Evolutionary conservation across 352 stramenopile genomes (phyloP), one percentile per base, ranked within the genome.

Genomic region (Phytophthora cryptogea): DNA sequence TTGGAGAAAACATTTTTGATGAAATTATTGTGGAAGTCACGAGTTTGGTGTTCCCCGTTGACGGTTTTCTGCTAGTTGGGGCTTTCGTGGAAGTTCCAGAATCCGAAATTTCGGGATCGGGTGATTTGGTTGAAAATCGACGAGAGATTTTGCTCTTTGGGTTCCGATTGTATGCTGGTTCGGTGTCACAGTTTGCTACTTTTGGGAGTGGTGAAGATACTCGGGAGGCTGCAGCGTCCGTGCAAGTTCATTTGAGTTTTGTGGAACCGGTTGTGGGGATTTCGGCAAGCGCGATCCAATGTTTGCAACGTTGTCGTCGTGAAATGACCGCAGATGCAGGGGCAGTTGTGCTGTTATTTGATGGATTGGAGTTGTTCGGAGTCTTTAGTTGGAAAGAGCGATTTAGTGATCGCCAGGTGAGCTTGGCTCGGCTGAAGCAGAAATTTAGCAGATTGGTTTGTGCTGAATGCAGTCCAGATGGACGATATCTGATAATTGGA

Each of bases 341-440:
- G n/a, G 65, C 77, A 5, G 56, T 82, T 1, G 3, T 86, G 16
- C 2, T 84, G 44, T 23, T 80, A 5, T 67, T 88, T 36, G 17
- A 54, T 8, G 35, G 44, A 2, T 71, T 55, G 0, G 55, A 32
- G 20, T 37, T 44, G 26, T 64, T 86, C 50, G 74, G 56, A 0
- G 53, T 88, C 7, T 79, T 90, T 28, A 72, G 59, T 23, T 90
- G 80, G 80, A 54, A 45, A 56, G 80, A 90, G 33, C 71, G 78
- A 3, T 79, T 88, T 53, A 86, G 76, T 37, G 70, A 83, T 40
- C 66, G 80, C 4, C 65, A 72, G 23, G 46, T 87, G 2, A 74
- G 69, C 28, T 30, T 82, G n/a, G 67, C 69, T 14, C 46, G 59
- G 8, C 20, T 83, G 8, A 67, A 72, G 5, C 54, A 59, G 6